Percentiles rank a stretch among this genome's conserved stretches.
Conservation (phyloP, 306 rosid genomes). For the Clitoria ternatea region DNA sequence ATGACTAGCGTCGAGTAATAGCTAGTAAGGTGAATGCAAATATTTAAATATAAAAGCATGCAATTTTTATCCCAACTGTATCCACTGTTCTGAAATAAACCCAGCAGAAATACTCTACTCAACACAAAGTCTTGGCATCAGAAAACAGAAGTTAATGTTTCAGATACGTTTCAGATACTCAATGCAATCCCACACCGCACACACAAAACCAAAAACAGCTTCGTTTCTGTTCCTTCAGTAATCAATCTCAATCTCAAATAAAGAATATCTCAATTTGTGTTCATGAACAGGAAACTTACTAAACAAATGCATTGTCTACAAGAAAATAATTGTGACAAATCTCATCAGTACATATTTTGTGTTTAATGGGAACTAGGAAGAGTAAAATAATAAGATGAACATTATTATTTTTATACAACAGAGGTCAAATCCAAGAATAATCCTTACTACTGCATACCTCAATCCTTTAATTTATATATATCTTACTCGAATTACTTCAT, state of each 20-base stretch:
- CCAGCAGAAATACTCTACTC: neutral
- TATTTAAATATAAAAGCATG: neutral
- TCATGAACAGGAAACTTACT: neutral
- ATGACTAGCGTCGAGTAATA: neutral
- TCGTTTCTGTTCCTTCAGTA: neutral
- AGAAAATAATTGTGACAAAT: neutral
- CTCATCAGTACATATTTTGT: neutral
- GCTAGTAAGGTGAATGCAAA: neutral
- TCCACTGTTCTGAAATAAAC: neutral
- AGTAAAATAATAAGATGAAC: neutral
- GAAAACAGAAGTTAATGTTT: neutral
- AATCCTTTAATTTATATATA: neutral
- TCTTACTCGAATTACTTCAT: neutral
- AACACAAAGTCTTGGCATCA: neutral
- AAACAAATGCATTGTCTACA: neutral
- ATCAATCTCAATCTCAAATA: neutral
- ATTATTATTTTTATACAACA: neutral
- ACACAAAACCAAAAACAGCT: neutral
- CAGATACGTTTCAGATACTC: conserved; percentile 3
- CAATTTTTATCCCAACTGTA: neutral
- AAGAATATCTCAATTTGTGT: neutral
- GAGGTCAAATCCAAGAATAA: neutral
- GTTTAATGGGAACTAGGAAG: neutral
- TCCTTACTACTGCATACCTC: neutral
- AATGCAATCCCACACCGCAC: neutral